phyloP scores from a whole-genome alignment of 768 basidiomycete species.

The Mycena belliarum region DNA sequence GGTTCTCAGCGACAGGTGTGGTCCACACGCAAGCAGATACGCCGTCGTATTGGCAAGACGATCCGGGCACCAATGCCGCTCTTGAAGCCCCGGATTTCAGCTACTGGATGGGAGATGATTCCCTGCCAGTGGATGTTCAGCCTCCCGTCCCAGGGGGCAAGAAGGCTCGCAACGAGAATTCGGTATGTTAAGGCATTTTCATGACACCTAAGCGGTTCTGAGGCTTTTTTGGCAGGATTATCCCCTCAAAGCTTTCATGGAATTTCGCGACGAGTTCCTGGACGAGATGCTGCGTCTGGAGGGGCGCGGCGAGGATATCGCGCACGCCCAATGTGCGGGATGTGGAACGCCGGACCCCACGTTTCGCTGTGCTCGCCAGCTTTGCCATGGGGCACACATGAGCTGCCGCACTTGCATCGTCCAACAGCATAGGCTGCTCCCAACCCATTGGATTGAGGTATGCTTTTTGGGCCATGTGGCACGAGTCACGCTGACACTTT shows the following conservation, averaged over 20 bases:
- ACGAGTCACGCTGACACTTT: neutral
- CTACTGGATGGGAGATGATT: neutral
- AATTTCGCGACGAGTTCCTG: neutral
- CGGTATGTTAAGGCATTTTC: neutral
- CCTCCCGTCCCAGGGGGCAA: too few relatives aligned
- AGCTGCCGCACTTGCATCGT: conserved; percentile 1
- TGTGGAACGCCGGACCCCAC: neutral
- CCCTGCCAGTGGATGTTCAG: neutral
- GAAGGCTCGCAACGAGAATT: neutral
- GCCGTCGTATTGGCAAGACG: neutral
- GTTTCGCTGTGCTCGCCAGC: neutral
- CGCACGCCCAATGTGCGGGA: neutral
- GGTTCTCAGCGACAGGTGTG: too few relatives aligned
- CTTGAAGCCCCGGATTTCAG: neutral
- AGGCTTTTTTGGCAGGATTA: neutral
- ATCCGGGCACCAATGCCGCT: neutral
- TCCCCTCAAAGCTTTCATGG: neutral
- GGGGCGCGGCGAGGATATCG: neutral
- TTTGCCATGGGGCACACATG: neutral
- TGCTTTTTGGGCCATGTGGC: neutral
- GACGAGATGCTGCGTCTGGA: conserved; percentile 1
- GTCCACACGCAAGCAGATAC: too few relatives aligned
- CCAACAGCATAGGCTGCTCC: neutral
- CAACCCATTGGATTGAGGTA: conserved; percentile 6
- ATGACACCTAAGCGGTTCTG: too few relatives aligned